Evolutionary conservation across 768 basidiomycete genomes (phyloP), one percentile per base, ranked within the genome.

Genomic region (Amanita polypyramis): DNA sequence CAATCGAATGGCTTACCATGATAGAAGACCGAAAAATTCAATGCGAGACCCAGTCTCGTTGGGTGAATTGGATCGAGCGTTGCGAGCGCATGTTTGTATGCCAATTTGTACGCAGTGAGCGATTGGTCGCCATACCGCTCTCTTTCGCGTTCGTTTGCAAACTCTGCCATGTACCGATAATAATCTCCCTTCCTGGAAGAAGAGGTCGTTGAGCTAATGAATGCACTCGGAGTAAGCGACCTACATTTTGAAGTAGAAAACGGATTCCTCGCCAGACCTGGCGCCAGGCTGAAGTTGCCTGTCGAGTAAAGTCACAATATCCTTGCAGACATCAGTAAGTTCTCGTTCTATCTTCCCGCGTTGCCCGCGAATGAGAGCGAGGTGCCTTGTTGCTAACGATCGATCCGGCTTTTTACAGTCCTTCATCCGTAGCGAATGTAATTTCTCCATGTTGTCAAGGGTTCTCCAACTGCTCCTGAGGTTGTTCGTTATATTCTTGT

Each of bases 21-120:
- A 64, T 86, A 92, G 70, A 87, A 94, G 43, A 94, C 91, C n/a
- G 88, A 83, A 67, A 94, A 92, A 69, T 93, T 94, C 58, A 94
- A 73, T 29, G 90, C 89, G 43, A 94, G 70, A 30, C 90, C 91
- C 50, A 94, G 70, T 56, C 89, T 78, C 52, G 91, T 93, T 48
- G 91, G 89, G 66, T 93, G 86, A 41, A 84, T 79, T 5, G 82
- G 72, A 20, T 79, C 80, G 45, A 94, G 76, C 57, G 84, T 81
- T 49, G 75, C 73, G 47, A 76, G 61, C 32, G 90, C 89, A 55
- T 91, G 86, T 64, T 86, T 79, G 61, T 90, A 91, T 41, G 91
- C 88, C 50, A 74, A 67, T 70, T 86, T 89, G 75, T 94, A 88
- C 2, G 86, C 82, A 55, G 84, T 83, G 51, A 92, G 76, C 15